Evolutionary conservation across 2,329 filamentous ascomycete species (phyloP).

Genomic region (Phoma sp.): DNA sequence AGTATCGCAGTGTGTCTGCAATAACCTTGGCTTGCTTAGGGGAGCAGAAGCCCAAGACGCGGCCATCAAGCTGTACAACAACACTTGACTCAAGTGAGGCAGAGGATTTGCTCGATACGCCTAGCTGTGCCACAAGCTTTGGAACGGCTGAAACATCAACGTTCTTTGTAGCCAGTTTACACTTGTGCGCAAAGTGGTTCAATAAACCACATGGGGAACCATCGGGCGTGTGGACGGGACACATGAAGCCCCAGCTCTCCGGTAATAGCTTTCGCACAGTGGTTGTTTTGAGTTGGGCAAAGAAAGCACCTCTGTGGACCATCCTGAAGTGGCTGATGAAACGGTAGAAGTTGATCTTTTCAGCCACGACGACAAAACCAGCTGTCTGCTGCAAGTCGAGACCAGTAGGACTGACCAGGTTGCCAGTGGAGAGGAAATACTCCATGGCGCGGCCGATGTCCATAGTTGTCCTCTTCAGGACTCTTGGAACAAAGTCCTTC

Average conservation of each 20-base stretch:
- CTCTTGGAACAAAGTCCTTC: constrained; percentile 77
- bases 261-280: constrained; percentile 94
- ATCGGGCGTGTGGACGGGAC: constrained; percentile 96
- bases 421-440: constrained; percentile 96
- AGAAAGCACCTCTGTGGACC: constrained; percentile 99
- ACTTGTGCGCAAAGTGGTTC: constrained; percentile 95
- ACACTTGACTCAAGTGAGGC: constrained; percentile 83
- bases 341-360: constrained; percentile 98
- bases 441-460: constrained; percentile 86
- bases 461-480: constrained; percentile 83
- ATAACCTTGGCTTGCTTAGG: constrained; percentile 82
- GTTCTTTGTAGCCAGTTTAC: constrained; percentile 79
- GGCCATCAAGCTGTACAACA: constrained; percentile 87
- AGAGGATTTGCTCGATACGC: constrained; percentile 76
- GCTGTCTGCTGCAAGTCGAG: constrained; percentile 93
- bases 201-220: constrained; percentile 92
- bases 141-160: constrained; percentile 78
- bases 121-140: constrained; percentile 76
- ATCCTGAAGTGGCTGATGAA: constrained; percentile 99
- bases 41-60: constrained; percentile 87
- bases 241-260: constrained; percentile 97
- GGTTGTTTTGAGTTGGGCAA: constrained; percentile 95
- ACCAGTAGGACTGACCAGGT: constrained; percentile 87
- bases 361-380: constrained; percentile 94
- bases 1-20: constrained; percentile 85